These are phyloP conservation scores for Fusarium nodosum DNA, from an alignment of 2,329 filamentous ascomycete species.

Conservation along the genomic window DNA sequence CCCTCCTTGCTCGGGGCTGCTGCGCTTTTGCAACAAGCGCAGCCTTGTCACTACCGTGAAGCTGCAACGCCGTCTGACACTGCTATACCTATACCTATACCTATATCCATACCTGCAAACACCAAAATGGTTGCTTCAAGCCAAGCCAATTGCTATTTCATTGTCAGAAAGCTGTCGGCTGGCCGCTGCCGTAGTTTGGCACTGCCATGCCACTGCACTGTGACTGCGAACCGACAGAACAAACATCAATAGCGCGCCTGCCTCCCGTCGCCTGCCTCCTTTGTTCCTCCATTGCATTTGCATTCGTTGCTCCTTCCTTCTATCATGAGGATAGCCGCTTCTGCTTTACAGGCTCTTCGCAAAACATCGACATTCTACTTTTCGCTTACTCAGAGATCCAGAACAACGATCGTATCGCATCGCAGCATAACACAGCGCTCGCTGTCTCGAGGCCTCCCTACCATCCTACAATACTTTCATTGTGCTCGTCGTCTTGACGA, in stretches of 20 bases:
- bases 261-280: neutral
- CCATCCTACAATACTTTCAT: neutral
- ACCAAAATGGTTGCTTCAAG: neutral
- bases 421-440: neutral
- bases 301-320: neutral
- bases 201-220: neutral
- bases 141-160: neutral
- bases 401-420: neutral
- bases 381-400: neutral
- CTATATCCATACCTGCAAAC: neutral
- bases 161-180: neutral
- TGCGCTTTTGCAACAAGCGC: neutral
- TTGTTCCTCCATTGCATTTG: neutral
- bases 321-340: neutral
- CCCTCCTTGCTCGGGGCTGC: neutral
- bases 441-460: neutral
- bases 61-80: neutral
- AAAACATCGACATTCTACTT: too few species aligned
- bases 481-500: neutral
- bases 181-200: neutral
- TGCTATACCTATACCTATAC: neutral
- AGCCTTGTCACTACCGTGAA: neutral
- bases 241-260: neutral
- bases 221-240: too few species aligned
- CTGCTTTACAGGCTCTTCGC: too few species aligned